These are phyloP conservation scores for Neofusicoccum umdonicola DNA, from an alignment of 2,329 filamentous ascomycete genomes.

Conservation along the genomic window DNA sequence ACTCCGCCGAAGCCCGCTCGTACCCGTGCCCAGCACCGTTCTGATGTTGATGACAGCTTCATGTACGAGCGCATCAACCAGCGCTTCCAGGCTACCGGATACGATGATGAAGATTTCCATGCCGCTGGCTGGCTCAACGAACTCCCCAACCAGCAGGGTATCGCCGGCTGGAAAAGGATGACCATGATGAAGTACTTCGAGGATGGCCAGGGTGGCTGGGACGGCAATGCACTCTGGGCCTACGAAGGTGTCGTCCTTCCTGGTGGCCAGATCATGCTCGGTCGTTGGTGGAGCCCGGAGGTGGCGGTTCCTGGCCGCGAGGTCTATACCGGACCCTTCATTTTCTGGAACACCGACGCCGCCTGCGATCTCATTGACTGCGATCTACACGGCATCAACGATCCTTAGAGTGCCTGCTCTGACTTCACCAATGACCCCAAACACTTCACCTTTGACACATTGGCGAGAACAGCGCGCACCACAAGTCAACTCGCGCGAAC, in stretches of 20 bases:
- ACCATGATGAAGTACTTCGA: constrained; percentile 54
- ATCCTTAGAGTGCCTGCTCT: not conserved
- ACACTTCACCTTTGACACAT: not conserved
- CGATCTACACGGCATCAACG: not conserved
- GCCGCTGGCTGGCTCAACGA: constrained; percentile 50
- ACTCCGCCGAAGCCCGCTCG: constrained; percentile 21
- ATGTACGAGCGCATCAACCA: constrained; percentile 8
- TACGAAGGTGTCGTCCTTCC: constrained; percentile 51
- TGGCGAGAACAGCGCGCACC: not conserved
- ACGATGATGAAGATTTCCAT: constrained; percentile 37
- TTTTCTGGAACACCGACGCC: constrained; percentile 42
- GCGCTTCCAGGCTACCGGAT: constrained; percentile 39
- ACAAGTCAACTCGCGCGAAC: not conserved
- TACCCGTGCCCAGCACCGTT: constrained; percentile 34
- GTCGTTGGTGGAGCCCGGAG: constrained; percentile 47
- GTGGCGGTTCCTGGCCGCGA: constrained; percentile 23
- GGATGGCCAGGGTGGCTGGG: constrained; percentile 26
- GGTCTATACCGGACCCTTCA: constrained; percentile 41
- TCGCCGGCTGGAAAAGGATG: constrained; percentile 55
- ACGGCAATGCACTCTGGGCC: constrained; percentile 43
- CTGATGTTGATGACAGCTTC: not conserved
- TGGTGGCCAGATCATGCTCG: constrained; percentile 47
- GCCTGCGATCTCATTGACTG: not conserved
- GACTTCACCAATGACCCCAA: not conserved
- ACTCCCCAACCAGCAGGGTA: constrained; percentile 47